These are phyloP conservation scores for Neocatenulostroma microsporum DNA, from an alignment of 2,329 filamentous ascomycete genomes.

Conservation along the genomic window DNA sequence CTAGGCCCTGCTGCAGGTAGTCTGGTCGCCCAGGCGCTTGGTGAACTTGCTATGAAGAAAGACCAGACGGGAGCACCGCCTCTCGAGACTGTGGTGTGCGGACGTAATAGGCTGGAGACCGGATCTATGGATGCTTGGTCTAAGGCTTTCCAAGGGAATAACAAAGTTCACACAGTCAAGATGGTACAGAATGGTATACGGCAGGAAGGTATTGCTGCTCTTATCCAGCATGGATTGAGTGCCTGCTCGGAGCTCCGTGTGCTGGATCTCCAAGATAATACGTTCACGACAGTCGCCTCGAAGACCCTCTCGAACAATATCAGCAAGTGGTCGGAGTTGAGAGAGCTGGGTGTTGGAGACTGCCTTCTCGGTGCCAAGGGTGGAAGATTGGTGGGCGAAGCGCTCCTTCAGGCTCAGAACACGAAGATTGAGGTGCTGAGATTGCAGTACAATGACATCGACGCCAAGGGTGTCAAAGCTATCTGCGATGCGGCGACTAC, in stretches of 20 bases:
- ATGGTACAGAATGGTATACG: slow-evolving; percentile 99
- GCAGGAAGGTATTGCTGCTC: slow-evolving; percentile 77
- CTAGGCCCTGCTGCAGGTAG: slow-evolving; percentile 86
- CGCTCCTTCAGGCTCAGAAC: slow-evolving; percentile 69
- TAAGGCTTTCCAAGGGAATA: slow-evolving; percentile 72
- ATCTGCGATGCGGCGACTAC: slow-evolving; percentile 63
- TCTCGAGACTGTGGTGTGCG: slow-evolving; percentile 94
- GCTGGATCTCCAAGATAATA: slow-evolving; percentile 89
- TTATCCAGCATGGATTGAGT: slow-evolving; percentile 71
- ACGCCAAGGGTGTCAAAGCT: slow-evolving; percentile 61
- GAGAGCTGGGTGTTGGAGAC: slow-evolving; percentile 83
- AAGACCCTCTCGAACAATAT: slow-evolving; percentile 69
- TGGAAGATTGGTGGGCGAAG: slow-evolving; percentile 62
- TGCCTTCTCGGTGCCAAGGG: slow-evolving; percentile 76
- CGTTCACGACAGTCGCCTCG: slow-evolving; percentile 76
- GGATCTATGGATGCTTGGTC: slow-evolving; percentile 96
- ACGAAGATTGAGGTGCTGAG: slow-evolving; percentile 70
- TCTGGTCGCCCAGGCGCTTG: slow-evolving; percentile 79
- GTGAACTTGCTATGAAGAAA: slow-evolving; percentile 75
- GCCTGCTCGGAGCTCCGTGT: slow-evolving; percentile 62
- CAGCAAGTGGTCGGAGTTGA: slow-evolving; percentile 63
- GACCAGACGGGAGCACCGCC: slow-evolving; percentile 68
- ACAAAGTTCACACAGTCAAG: slow-evolving; percentile 73
- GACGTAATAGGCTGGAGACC: slow-evolving; percentile 89
- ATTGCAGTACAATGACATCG: slow-evolving; percentile 93